A percentile compares a stretch with the other conserved stretches of the same genome.
Evolutionary conservation across 129 eudicot genomes (phyloP).

Genomic region (Ambrosia trifida): DNA sequence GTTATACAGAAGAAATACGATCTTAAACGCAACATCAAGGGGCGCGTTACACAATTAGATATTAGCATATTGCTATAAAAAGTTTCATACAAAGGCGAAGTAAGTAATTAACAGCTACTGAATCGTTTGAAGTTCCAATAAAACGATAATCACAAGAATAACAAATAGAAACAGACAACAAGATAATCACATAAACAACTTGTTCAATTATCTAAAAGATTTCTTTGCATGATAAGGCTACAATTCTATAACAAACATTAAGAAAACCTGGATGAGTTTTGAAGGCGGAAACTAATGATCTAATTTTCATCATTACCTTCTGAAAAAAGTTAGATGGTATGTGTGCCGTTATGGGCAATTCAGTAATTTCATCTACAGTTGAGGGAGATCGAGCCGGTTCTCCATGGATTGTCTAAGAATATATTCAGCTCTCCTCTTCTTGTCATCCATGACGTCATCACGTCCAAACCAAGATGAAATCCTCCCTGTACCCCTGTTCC

Average conservation of each 20-base stretch:
- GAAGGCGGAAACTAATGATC: conserved; percentile 25
- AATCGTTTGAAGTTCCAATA: conserved; percentile 15
- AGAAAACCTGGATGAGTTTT: conserved; percentile 40
- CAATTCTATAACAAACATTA: conserved; percentile 33
- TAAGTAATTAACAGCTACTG: background rate
- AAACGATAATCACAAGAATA: conserved; percentile 10
- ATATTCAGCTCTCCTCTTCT: conserved; percentile 85
- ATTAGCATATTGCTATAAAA: background rate
- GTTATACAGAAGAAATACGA: background rate
- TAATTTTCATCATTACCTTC: conserved; percentile 42
- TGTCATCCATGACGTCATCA: conserved; percentile 85
- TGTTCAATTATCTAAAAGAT: conserved; percentile 35
- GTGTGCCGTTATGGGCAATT: conserved; percentile 36
- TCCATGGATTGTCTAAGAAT: conserved; percentile 84
- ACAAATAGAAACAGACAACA: conserved; percentile 22
- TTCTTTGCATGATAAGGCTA: conserved; percentile 37
- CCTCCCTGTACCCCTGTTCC: conserved; percentile 55
- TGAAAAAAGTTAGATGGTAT: conserved; percentile 24
- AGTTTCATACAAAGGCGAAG: background rate
- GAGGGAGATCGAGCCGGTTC: conserved; percentile 69
- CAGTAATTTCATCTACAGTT: conserved; percentile 66
- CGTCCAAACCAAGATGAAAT: conserved; percentile 62
- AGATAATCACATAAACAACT: conserved; percentile 29
- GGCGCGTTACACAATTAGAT: conserved; percentile 15
- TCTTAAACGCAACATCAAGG: conserved; percentile 7